Percentiles rank a stretch among this genome's conserved stretches.
Evolutionary conservation across 768 basidiomycete genomes (phyloP).

Genomic region (Dioszegia crocea): DNA sequence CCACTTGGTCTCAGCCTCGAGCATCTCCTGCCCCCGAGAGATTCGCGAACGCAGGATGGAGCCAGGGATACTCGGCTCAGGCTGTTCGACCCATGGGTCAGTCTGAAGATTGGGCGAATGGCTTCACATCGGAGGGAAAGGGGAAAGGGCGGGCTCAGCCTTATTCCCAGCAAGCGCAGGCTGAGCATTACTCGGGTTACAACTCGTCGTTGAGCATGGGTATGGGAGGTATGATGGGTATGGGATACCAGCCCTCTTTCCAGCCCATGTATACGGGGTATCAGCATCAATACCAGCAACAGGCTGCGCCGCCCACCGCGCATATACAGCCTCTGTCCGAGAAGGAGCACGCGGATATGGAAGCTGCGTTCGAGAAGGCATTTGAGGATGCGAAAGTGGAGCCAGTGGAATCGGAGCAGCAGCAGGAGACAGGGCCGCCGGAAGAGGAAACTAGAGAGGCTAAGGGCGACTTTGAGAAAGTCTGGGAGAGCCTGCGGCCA

Average conservation of each 20-base stretch:
- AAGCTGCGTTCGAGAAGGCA: slow-evolving; percentile 29
- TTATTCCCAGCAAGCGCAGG: slow-evolving; percentile 8
- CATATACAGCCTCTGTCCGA: slow-evolving; percentile 9
- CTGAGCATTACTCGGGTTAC: neutral
- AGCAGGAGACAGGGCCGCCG: slow-evolving; percentile 1
- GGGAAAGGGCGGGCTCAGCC: slow-evolving; percentile 61
- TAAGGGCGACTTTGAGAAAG: slow-evolving; percentile 44
- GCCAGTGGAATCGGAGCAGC: neutral
- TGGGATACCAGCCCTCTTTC: slow-evolving; percentile 16
- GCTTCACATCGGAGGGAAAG: slow-evolving; percentile 61
- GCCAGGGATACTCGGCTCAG: neutral
- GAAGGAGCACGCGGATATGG: slow-evolving; percentile 31
- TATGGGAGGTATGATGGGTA: neutral
- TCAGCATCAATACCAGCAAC: neutral
- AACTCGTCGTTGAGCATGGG: neutral
- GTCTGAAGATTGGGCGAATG: slow-evolving; percentile 13
- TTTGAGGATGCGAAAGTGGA: slow-evolving; percentile 17
- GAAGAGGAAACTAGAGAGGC: slow-evolving; percentile 24
- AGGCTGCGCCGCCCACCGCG: neutral
- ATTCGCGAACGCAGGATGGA: slow-evolving; percentile 1
- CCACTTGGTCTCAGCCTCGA: slow-evolving; percentile 30
- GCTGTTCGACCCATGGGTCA: neutral
- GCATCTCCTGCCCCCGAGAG: neutral
- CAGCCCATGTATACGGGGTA: slow-evolving; percentile 20
- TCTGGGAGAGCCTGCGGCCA: slow-evolving; percentile 47